phyloP scores from a whole-genome alignment of 371 early-diverging fungal genomes.

The Lichtheimia ramosa region DNA sequence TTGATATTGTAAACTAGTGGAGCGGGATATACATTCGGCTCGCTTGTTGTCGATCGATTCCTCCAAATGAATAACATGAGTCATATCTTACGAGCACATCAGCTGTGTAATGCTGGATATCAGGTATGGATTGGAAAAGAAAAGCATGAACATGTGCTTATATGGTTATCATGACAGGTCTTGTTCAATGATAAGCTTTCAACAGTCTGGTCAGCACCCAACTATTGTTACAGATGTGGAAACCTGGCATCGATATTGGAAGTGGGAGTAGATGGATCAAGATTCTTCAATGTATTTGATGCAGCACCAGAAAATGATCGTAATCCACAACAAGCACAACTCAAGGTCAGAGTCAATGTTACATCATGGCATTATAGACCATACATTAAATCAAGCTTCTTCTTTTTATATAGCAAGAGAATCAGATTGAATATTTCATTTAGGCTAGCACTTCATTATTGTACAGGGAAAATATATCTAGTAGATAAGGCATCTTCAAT shows the following conservation, averaged over 20 bases:
- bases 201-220: slow-evolving; percentile 90
- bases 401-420: slow-evolving; percentile 8
- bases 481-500: too few species aligned
- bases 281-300: slow-evolving; percentile 89
- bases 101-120: slow-evolving; percentile 96
- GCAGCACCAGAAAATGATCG: slow-evolving; percentile 84
- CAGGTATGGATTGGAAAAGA: slow-evolving; percentile 47
- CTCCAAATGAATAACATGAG: slow-evolving; percentile 82
- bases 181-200: slow-evolving; percentile 85
- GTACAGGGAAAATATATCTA: too few species aligned
- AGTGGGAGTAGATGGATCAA: slow-evolving; percentile 75
- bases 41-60: slow-evolving; percentile 82
- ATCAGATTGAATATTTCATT: slow-evolving; percentile 21
- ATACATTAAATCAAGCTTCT: background rate
- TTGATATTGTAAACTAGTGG: slow-evolving; percentile 58
- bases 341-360: slow-evolving; percentile 11
- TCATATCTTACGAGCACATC: slow-evolving; percentile 94
- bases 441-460: background rate
- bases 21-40: slow-evolving; percentile 93
- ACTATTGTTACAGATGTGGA: slow-evolving; percentile 96
- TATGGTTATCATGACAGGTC: slow-evolving; percentile 34
- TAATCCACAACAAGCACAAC: slow-evolving; percentile 17
- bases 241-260: slow-evolving; percentile 94
- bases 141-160: background rate
- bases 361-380: too few species aligned